Base-by-base conservation (phyloP, 2,329 filamentous ascomycete species). In the Clarireedia paspali region DNA sequence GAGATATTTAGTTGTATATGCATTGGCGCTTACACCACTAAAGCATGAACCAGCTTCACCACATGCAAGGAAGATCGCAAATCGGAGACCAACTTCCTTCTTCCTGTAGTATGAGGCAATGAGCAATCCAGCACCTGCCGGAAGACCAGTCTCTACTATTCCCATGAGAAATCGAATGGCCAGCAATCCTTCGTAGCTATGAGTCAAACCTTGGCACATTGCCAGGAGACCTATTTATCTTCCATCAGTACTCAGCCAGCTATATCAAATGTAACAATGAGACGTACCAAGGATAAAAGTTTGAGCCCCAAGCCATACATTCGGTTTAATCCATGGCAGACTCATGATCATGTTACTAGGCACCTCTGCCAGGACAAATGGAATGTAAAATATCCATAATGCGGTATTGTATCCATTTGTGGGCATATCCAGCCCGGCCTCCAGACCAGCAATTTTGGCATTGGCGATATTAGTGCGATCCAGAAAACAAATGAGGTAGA, bases 81-180 rank as follows among this genome's bases (percentile, higher is more conserved):
- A 82, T 24, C 82, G 77, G 36, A 79, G 74, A 49, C 79, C 78
- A 55, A 79, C 80, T 66, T 86, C 82, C 60, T 80, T 74, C 39
- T 81, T 73, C 47, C 73, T 73, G 66, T 82, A 84, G 76, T 75
- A 82, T 66, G 77, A 74, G 23, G 77, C 77, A 62, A 81, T 77
- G 62, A 75, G 74, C 58, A 73, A 73, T 53, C 74, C 83, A 10
- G 55, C 55, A 47, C 57, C 58, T 7, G 59, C 57, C 5, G 59
- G 61, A 26, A 64, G 47, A 9, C 57, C 60, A 6, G 55, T 56
- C 27, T 64, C 62, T 3, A 55, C 40, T 40, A 59, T 57, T 14
- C 42, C 61, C 50, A 55, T 62, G 55, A 50, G 57, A 44, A 56
- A 64, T 24, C 48, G 58, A 10, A 47, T 53, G 26, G 27, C 48